phyloP scores from a whole-genome alignment of 2,329 filamentous ascomycete species.

The Hypoxylon sp. region DNA sequence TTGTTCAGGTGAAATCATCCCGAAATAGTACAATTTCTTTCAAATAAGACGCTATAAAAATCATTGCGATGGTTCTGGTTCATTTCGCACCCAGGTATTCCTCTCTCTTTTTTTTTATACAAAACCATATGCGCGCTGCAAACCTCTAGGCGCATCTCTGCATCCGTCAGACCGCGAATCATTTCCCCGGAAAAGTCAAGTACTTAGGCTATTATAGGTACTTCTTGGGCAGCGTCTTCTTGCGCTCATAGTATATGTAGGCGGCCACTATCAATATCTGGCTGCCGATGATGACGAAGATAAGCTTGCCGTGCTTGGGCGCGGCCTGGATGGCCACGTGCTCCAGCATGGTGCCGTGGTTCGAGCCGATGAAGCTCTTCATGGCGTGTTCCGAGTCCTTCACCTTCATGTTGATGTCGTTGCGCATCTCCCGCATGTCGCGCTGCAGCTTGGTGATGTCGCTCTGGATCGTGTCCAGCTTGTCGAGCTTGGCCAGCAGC shows the following conservation, averaged over 20 bases:
- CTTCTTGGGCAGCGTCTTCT: constrained; percentile 87
- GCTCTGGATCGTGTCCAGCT: constrained; percentile 57
- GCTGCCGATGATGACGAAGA: constrained; percentile 78
- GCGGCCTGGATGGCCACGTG: constrained; percentile 60
- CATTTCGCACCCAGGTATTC: constrained; percentile 30
- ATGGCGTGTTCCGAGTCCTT: constrained; percentile 64
- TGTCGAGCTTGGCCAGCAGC: constrained; percentile 59
- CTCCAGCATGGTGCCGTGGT: constrained; percentile 62
- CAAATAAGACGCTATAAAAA: constrained; percentile 8
- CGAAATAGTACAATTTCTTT: constrained; percentile 11
- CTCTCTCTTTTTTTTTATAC: constrained; percentile 34
- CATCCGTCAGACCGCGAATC: background rate
- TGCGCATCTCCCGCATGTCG: constrained; percentile 69
- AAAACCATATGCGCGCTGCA: constrained; percentile 21
- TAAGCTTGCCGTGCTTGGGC: constrained; percentile 64
- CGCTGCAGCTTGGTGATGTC: constrained; percentile 66
- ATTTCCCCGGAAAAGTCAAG: background rate
- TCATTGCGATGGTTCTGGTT: constrained; percentile 20
- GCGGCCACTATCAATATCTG: constrained; percentile 76
- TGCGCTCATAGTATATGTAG: constrained; percentile 84
- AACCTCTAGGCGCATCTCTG: background rate
- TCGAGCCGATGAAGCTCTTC: constrained; percentile 63
- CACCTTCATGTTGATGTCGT: constrained; percentile 63
- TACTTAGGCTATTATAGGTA: constrained; percentile 73
- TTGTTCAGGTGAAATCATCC: constrained; percentile 14